Base-by-base conservation (phyloP, 1,284 basidiomycete species). In the Irpex sp. region DNA sequence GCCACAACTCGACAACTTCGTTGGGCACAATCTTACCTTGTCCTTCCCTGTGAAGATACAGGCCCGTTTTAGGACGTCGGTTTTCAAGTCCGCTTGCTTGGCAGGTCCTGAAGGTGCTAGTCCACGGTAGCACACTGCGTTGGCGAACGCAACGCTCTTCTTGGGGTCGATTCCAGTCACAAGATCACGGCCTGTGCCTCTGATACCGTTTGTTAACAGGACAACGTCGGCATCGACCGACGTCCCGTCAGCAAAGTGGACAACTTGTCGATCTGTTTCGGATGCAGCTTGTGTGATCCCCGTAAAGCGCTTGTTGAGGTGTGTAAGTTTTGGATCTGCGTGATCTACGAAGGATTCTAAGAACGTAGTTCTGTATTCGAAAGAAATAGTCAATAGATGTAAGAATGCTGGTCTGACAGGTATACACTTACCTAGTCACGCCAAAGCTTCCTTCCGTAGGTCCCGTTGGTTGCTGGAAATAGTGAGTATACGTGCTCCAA, bases 141-240 rank as follows among this genome's bases (percentile, higher is more conserved):
- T 77, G 8, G 77, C 76, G 63, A 75, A 82, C 12, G 68, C 68
- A 16, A 78, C 69, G 39, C 66, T 59, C 12, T 65, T 65, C 14
- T 63, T 66, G 4, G 61, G 62, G 21, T 66, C 65, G 21, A 68
- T 69, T 12, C 75, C 68, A 19, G 79, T 72, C 33, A 74, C 74
- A 35, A 57, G 39, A 8, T 63, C 63, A 42, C 82, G 77, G 12
- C 77, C 69, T 2, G 67, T 67, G 58, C 81, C 82, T 62, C 72
- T 77, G 57, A 83, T 78, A 0, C 81, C 81, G 65, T 84, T 82
- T 5, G 80, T 77, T 8, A 80, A 80, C 57, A 84, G 71, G 23
- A 83, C 72, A 5, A 82, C 65, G 58, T 82, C 80, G 6, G 80
- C 70, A 65, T 78, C 75, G 56, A 77, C 69, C 0, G 69, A 72